Conservation (phyloP, 306 rosid species). For the Clitoria ternatea region DNA sequence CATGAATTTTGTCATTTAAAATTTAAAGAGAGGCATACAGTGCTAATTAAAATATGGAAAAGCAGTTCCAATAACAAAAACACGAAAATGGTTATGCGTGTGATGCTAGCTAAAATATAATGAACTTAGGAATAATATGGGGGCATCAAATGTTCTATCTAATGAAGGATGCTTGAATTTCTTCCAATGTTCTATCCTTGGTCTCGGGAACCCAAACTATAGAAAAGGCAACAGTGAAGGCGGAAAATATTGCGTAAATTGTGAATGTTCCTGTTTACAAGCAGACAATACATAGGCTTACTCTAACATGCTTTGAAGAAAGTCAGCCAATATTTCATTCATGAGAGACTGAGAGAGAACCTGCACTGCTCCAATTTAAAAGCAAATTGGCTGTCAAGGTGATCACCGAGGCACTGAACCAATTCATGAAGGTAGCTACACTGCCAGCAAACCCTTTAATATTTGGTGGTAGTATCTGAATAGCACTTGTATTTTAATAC, state of each 20-base stretch:
- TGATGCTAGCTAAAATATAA: neutral
- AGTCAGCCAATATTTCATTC: no score
- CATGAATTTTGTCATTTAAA: no score
- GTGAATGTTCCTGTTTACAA: constrained; percentile 60
- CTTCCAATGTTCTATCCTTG: constrained; percentile 67
- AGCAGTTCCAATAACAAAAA: neutral
- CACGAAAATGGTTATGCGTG: neutral
- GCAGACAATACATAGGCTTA: neutral
- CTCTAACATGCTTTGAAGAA: no score
- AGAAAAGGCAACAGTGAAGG: constrained; percentile 42
- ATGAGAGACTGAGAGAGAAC: constrained; percentile 29
- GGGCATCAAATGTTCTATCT: no score
- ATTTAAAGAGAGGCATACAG: no score
- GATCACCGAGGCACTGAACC: constrained; percentile 55
- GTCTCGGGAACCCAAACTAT: constrained; percentile 70
- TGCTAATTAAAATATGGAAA: no score
- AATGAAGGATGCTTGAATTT: constrained; percentile 58
- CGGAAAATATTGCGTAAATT: constrained; percentile 46
- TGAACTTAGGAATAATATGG: no score
- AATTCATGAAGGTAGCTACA: constrained; percentile 58
- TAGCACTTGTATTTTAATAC: no score
- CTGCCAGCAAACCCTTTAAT: constrained; percentile 82
- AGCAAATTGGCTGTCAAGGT: constrained; percentile 69
- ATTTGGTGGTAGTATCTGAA: constrained; percentile 71
- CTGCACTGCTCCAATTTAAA: constrained; percentile 59